Evolutionary conservation across 2,329 filamentous ascomycete species (phyloP).

Genomic region (Botryosphaeria dothidea): DNA sequence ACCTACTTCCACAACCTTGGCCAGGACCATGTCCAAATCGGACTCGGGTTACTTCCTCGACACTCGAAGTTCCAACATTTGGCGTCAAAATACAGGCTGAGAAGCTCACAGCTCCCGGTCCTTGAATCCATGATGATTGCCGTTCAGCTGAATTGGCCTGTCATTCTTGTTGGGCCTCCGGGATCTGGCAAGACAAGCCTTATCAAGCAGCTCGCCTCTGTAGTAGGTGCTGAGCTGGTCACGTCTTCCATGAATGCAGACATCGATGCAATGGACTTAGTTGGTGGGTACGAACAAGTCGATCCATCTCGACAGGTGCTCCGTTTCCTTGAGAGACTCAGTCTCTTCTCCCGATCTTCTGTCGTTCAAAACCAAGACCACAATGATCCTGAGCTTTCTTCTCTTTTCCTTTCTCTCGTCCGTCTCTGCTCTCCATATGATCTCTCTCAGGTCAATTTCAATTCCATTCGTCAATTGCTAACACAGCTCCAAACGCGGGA

Average conservation of each 20-base stretch:
- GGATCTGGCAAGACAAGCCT: constrained; percentile 85
- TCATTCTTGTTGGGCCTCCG: constrained; percentile 82
- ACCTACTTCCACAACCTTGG: constrained; percentile 74
- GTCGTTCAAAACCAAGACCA: constrained; percentile 29
- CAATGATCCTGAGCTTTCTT: neutral
- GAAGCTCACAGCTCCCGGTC: constrained; percentile 62
- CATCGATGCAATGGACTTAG: constrained; percentile 94
- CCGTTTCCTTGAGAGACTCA: constrained; percentile 57
- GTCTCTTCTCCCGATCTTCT: constrained; percentile 53
- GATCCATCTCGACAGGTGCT: constrained; percentile 76
- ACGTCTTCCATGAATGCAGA: constrained; percentile 92
- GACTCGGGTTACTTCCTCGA: constrained; percentile 69
- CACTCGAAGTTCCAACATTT: constrained; percentile 40
- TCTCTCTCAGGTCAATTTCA: neutral
- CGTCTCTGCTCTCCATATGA: neutral
- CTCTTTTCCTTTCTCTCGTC: constrained; percentile 8
- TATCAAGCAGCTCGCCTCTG: constrained; percentile 76
- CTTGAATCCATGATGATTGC: constrained; percentile 87
- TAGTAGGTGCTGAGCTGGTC: constrained; percentile 73
- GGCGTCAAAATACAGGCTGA: constrained; percentile 21
- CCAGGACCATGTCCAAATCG: constrained; percentile 70
- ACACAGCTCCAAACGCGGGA: neutral
- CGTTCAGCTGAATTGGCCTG: constrained; percentile 82
- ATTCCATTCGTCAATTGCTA: neutral
- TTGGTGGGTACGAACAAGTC: constrained; percentile 94